phyloP scores from a whole-genome alignment of 2,329 filamentous ascomycete species.

The Aspergillus sp. region DNA sequence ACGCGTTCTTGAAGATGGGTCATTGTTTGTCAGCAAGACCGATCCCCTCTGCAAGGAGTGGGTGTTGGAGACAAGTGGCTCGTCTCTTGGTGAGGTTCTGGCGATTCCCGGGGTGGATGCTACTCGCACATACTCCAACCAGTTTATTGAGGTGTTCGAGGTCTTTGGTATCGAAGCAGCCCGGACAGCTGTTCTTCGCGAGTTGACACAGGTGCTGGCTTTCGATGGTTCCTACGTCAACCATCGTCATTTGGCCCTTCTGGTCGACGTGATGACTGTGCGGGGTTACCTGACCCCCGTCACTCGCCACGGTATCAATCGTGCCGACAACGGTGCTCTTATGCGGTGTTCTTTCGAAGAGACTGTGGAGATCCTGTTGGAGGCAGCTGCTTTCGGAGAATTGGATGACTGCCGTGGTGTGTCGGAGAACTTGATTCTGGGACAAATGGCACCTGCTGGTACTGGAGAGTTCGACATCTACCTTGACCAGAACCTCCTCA shows the following conservation, averaged over 20 bases:
- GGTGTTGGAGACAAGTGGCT: constrained; percentile 94
- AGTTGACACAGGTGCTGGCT: constrained; percentile 87
- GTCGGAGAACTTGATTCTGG: constrained; percentile 97
- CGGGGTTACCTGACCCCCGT: constrained; percentile 92
- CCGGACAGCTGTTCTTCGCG: constrained; percentile 78
- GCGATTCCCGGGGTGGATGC: constrained; percentile 85
- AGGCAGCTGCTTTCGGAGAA: constrained; percentile 91
- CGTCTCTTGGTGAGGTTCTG: constrained; percentile 78
- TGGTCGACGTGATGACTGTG: constrained; percentile 98
- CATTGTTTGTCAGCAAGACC: constrained; percentile 69
- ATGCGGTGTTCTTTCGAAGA: constrained; percentile 99
- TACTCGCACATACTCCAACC: constrained; percentile 85
- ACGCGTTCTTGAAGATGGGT: constrained; percentile 65
- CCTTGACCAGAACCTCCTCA: constrained; percentile 91
- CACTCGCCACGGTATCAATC: constrained; percentile 97
- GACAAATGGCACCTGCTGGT: constrained; percentile 93
- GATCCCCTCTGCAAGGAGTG: constrained; percentile 80
- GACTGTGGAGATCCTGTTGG: constrained; percentile 95
- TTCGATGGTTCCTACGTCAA: constrained; percentile 99
- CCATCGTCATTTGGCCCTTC: constrained; percentile 89
- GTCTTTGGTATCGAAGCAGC: constrained; percentile 97
- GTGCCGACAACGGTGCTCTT: constrained; percentile 92
- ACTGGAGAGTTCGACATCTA: constrained; percentile 94
- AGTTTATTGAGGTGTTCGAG: constrained; percentile 89
- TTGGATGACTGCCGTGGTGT: constrained; percentile 97